Percentiles rank a stretch among this genome's conserved stretches.
phyloP scores from a whole-genome alignment of 2,329 filamentous ascomycete species.

The Metarhizium brunneum region DNA sequence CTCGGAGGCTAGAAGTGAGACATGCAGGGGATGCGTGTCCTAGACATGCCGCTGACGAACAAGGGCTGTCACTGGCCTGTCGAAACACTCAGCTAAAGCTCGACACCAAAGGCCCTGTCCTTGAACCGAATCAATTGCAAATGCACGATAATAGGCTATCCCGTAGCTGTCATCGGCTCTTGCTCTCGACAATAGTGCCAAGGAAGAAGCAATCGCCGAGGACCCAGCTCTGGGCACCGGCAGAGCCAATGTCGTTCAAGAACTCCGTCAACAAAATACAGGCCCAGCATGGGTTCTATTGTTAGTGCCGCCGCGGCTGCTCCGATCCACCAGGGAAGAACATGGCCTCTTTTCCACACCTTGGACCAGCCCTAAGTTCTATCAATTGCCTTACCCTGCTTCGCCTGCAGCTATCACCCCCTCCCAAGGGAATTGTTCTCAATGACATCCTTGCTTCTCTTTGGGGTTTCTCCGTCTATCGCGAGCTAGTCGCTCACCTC shows the following conservation, averaged over 20 bases:
- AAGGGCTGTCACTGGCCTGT: slow-evolving; percentile 4
- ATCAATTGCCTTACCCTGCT: neutral
- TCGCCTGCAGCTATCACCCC: neutral
- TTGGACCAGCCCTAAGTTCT: neutral
- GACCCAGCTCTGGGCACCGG: neutral
- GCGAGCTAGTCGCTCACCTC: neutral
- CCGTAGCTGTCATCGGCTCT: no score
- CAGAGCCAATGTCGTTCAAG: neutral
- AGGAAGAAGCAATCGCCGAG: neutral
- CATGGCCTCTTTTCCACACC: neutral
- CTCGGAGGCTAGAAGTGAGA: slow-evolving; percentile 25
- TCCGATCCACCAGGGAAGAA: neutral
- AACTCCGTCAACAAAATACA: neutral
- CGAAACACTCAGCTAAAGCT: neutral
- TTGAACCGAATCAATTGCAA: neutral
- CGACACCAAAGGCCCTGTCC: neutral
- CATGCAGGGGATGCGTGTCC: slow-evolving; percentile 24
- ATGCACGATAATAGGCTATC: neutral
- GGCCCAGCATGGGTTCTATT: neutral
- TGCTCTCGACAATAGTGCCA: neutral
- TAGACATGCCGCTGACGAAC: slow-evolving; percentile 22
- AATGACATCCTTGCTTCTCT: neutral
- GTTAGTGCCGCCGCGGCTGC: neutral
- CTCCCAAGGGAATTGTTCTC: neutral
- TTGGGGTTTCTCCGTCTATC: neutral